phyloP scores from a whole-genome alignment of 1,284 basidiomycete genomes.

The Ustilago sp. region DNA sequence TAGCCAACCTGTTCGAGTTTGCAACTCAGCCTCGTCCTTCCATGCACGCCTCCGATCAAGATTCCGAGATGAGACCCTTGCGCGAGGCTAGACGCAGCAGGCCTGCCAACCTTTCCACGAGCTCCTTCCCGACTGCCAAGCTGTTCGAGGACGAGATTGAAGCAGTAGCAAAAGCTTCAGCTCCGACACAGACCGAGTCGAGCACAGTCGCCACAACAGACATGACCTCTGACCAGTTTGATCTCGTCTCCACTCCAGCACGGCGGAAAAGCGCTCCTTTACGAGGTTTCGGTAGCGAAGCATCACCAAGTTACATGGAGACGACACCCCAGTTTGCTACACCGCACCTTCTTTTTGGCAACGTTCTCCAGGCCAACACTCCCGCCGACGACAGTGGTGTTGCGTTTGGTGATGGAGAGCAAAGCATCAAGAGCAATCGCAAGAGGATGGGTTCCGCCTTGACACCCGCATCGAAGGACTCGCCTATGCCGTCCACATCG shows the following conservation, averaged over 20 bases:
- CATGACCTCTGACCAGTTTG: slow-evolving; percentile 12
- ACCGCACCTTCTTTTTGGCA: slow-evolving; percentile 38
- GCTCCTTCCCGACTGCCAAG: slow-evolving; percentile 48
- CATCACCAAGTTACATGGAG: slow-evolving; percentile 12
- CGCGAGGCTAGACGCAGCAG: slow-evolving; percentile 41
- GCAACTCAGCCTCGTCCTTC: slow-evolving; percentile 48
- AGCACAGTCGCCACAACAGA: slow-evolving; percentile 6
- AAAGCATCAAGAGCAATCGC: slow-evolving; percentile 32
- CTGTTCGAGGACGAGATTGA: slow-evolving; percentile 52
- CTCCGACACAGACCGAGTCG: not conserved
- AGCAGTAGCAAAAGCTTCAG: slow-evolving; percentile 29
- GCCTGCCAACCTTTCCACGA: slow-evolving; percentile 37
- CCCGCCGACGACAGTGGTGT: slow-evolving; percentile 54
- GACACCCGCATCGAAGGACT: slow-evolving; percentile 1
- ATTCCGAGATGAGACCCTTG: slow-evolving; percentile 27
- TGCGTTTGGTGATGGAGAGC: slow-evolving; percentile 40
- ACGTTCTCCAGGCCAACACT: slow-evolving; percentile 16
- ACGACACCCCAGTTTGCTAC: slow-evolving; percentile 34
- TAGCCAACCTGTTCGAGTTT: slow-evolving; percentile 56
- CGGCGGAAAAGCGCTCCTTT: slow-evolving; percentile 12
- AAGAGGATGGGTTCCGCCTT: slow-evolving; percentile 28
- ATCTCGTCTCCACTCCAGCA: slow-evolving; percentile 32
- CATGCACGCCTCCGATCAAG: slow-evolving; percentile 29
- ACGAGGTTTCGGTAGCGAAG: slow-evolving; percentile 16
- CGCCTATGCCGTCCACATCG: slow-evolving; percentile 3